Base-by-base conservation (phyloP, 2,329 filamentous ascomycete species). In the Talaromyces sp. region DNA sequence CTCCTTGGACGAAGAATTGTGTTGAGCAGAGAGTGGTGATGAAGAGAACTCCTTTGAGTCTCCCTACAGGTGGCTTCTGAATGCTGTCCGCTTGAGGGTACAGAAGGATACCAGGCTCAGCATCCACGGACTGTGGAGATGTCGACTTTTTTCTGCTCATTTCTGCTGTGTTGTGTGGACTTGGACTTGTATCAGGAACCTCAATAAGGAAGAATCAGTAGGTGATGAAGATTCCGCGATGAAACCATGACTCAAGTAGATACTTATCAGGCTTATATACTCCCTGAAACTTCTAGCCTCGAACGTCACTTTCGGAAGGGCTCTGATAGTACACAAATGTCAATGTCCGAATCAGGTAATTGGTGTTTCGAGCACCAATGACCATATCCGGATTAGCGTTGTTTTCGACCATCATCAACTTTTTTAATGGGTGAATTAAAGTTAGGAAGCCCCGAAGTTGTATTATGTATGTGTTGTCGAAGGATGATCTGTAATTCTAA, bases 1-100 rank as follows among this genome's bases (percentile, higher is more conserved):
- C 35, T 18, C 39, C 56, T 35, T 58, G 56, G 14, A 58, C 40
- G 25, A 58, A 58, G 28, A 58, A 39, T 39, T 58, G 56, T 3
- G 56, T 46, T 48, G 56, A 44, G 37, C 56, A 58, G 12, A 58
- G 42, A 28, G 18, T 48, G 28, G 14, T 11, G 11, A 58, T 58
- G 28, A 58, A 58, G 25, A 58, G 9, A 3, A 21, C 21, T 46
- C 48, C 56, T 18, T 33, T 58, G 28, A 48, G 7, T 7, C 12
- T 48, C 3, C 21, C 56, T 3, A 1, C 16, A 35, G 40, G 40
- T 37, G 40, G 28, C n/a, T 46, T 25, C 28, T 48, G 28, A 23
- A n/a, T n/a, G 21, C 3, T 12, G 7, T 25, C 33, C 14, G 33
- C 16, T 52, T 52, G 28, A 33, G 16, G 5, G 12, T 2, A n/a